phyloP scores from a whole-genome alignment of 2,329 filamentous ascomycete genomes.

The Fusarium poae region DNA sequence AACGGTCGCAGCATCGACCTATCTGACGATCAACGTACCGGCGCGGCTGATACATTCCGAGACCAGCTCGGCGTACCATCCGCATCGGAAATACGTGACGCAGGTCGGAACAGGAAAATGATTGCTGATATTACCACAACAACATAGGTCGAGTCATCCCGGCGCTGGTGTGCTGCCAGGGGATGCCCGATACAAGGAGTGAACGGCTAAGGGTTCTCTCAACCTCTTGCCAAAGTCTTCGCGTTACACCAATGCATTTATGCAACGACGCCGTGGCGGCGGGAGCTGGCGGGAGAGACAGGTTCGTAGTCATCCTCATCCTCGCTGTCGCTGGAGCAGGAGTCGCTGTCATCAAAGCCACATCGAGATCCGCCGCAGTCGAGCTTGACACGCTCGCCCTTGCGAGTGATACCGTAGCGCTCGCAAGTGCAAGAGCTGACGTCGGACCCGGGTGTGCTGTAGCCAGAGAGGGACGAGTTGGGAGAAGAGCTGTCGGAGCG shows the following conservation, averaged over 20 bases:
- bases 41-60: constrained; percentile 50
- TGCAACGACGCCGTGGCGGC: constrained; percentile 73
- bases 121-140: constrained; percentile 51
- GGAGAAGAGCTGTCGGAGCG: constrained; percentile 81
- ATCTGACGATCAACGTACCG: constrained; percentile 53
- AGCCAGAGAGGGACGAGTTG: constrained; percentile 79
- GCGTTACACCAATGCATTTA: constrained; percentile 42
- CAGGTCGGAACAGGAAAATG: constrained; percentile 47
- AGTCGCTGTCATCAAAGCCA: constrained; percentile 78
- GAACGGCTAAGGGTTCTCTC: constrained; percentile 53
- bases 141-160: constrained; percentile 49
- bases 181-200: constrained; percentile 51
- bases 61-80: constrained; percentile 61
- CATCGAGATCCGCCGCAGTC: constrained; percentile 93
- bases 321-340: constrained; percentile 76
- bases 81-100: constrained; percentile 48
- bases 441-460: constrained; percentile 82
- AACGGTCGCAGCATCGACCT: constrained; percentile 68
- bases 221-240: constrained; percentile 40
- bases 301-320: constrained; percentile 65
- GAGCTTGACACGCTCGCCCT: constrained; percentile 92
- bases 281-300: constrained; percentile 64
- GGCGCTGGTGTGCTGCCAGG: constrained; percentile 48
- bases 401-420: constrained; percentile 95
- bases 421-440: constrained; percentile 90